Evolutionary conservation across 179 eudicot species (phyloP).

Genomic region (Amaranthus tricolor): DNA sequence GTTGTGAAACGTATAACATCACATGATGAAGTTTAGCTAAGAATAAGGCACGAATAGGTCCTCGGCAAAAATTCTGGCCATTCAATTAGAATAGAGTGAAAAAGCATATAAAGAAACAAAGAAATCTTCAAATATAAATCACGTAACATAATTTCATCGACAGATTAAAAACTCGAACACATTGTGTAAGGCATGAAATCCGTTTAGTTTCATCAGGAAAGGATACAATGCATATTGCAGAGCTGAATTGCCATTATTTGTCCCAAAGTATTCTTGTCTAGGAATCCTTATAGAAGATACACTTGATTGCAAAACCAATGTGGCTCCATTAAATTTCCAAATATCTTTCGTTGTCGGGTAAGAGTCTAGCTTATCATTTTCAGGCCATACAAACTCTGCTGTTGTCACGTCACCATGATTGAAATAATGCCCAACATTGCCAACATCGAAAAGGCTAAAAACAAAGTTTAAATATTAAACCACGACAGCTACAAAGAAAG

Average conservation of each 20-base stretch:
- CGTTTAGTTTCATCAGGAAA: not conserved
- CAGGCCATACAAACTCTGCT: slow-evolving; percentile 59
- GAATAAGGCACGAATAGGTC: not conserved
- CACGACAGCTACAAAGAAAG: not conserved
- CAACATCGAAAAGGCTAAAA: slow-evolving; percentile 54
- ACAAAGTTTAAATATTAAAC: slow-evolving; percentile 15
- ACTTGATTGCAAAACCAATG: slow-evolving; percentile 41
- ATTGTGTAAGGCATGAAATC: not conserved
- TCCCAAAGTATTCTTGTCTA: slow-evolving; percentile 27
- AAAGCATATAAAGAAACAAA: not conserved
- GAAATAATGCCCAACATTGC: slow-evolving; percentile 37
- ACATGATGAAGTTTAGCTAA: not conserved
- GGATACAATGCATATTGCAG: slow-evolving; percentile 73
- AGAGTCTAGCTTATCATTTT: slow-evolving; percentile 20
- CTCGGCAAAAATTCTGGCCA: not conserved
- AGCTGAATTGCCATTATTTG: slow-evolving; percentile 31
- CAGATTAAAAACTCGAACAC: not conserved
- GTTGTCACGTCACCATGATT: slow-evolving; percentile 29
- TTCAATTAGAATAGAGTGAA: not conserved
- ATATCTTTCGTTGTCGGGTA: slow-evolving; percentile 27
- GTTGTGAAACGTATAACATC: not conserved
- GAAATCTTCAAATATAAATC: not conserved
- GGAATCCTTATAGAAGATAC: slow-evolving; percentile 57
- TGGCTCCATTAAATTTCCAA: slow-evolving; percentile 43
- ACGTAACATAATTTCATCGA: not conserved